Conservation (phyloP, 768 basidiomycete genomes). For the Macrolepiota albuminosa region DNA sequence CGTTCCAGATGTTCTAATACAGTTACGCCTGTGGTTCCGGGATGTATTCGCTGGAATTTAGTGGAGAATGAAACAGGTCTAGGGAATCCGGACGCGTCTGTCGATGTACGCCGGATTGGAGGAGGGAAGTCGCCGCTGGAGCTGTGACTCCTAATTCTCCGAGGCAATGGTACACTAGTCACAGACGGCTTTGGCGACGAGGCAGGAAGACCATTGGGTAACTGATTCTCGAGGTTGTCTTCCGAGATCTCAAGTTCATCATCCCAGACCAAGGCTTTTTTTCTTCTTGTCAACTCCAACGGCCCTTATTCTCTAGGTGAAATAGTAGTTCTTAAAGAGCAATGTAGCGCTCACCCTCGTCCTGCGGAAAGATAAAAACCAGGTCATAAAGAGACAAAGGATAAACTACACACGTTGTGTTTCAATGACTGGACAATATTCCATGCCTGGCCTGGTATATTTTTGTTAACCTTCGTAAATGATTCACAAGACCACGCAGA, state of each 20-base stretch:
- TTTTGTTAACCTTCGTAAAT: neutral
- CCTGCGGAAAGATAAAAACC: slow-evolving; percentile 34
- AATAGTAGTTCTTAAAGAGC: neutral
- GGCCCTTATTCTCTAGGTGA: slow-evolving; percentile 51
- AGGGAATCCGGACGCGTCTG: slow-evolving; percentile 55
- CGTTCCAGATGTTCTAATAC: slow-evolving; percentile 84
- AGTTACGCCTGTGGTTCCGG: slow-evolving; percentile 82
- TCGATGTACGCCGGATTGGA: slow-evolving; percentile 58
- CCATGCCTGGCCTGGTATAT: slow-evolving; percentile 65
- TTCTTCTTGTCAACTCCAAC: slow-evolving; percentile 80
- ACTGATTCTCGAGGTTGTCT: slow-evolving; percentile 35
- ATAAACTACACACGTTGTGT: slow-evolving; percentile 53
- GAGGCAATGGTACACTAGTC: slow-evolving; percentile 55
- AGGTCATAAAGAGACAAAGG: neutral
- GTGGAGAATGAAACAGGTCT: slow-evolving; percentile 80
- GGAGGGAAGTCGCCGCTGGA: slow-evolving; percentile 73
- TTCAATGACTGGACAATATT: slow-evolving; percentile 83
- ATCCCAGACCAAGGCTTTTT: slow-evolving; percentile 79
- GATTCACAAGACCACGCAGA: slow-evolving; percentile 7
- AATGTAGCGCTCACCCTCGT: slow-evolving; percentile 52
- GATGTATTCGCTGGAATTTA: slow-evolving; percentile 81
- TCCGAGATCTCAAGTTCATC: slow-evolving; percentile 76
- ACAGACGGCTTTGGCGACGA: slow-evolving; percentile 59
- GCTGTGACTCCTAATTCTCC: slow-evolving; percentile 53
- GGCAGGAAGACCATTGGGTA: slow-evolving; percentile 30